Evolutionary conservation across 2,329 filamentous ascomycete genomes (phyloP).

Genomic region (Rutstroemia sp.): DNA sequence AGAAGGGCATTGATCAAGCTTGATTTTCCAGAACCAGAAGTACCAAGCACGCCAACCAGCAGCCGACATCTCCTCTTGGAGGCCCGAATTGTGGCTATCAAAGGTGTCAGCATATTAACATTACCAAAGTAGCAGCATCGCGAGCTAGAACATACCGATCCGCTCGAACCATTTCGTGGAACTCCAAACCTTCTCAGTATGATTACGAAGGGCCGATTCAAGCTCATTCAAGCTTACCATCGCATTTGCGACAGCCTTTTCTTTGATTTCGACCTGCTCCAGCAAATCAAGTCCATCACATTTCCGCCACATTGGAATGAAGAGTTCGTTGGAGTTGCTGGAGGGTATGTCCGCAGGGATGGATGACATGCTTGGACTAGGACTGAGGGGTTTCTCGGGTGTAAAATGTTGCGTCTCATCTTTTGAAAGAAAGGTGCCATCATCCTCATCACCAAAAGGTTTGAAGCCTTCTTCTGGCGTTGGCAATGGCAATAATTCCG

Average conservation of each 20-base stretch:
- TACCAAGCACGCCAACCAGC: slow-evolving; percentile 41
- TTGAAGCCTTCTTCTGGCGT: neutral
- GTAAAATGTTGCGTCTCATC: no score
- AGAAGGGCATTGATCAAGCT: slow-evolving; percentile 53
- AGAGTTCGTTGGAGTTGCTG: neutral
- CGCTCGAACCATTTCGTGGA: neutral
- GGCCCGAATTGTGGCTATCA: slow-evolving; percentile 29
- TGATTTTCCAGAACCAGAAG: slow-evolving; percentile 55
- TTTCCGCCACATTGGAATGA: neutral
- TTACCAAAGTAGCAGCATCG: neutral
- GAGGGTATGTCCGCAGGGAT: neutral
- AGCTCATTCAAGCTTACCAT: neutral
- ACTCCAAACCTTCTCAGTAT: neutral
- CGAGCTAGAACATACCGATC: neutral
- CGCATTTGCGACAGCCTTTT: neutral
- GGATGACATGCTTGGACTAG: neutral
- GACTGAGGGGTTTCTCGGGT: neutral
- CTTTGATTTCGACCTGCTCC: neutral
- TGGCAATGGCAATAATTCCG: neutral
- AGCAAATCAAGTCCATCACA: neutral
- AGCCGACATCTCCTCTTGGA: slow-evolving; percentile 10
- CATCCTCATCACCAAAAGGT: neutral
- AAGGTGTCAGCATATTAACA: neutral
- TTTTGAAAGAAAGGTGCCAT: neutral
- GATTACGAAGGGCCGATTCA: neutral